A percentile compares a stretch with the other conserved stretches of the same genome.
Evolutionary conservation across 805 yeast species (phyloP).

Genomic region (Monosporozyma servazzii): DNA sequence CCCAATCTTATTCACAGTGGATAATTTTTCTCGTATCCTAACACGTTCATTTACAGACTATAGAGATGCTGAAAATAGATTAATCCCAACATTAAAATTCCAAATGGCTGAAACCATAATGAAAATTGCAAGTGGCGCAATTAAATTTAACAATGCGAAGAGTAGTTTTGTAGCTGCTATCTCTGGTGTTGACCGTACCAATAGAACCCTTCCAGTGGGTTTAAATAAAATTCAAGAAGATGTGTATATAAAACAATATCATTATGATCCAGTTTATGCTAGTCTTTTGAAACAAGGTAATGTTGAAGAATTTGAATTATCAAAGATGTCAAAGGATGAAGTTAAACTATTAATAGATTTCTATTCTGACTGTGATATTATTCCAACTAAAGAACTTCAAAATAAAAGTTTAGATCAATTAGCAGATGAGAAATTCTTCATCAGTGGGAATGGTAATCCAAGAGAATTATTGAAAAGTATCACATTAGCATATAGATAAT

Average conservation of each 20-base stretch:
- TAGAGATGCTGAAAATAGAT: slow-evolving; percentile 44
- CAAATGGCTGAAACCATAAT: slow-evolving; percentile 54
- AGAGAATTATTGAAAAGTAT: slow-evolving; percentile 36
- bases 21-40: slow-evolving; percentile 58
- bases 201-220: slow-evolving; percentile 52
- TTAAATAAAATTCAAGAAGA: slow-evolving; percentile 44
- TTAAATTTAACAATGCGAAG: slow-evolving; percentile 34
- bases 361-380: slow-evolving; percentile 33
- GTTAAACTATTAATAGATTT: slow-evolving; percentile 35
- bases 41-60: slow-evolving; percentile 50
- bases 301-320: slow-evolving; percentile 34
- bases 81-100: slow-evolving; percentile 50
- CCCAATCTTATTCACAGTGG: slow-evolving; percentile 64
- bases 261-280: slow-evolving; percentile 50
- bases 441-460: slow-evolving; percentile 63
- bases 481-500: slow-evolving; percentile 9
- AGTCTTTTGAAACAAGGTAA: slow-evolving; percentile 34
- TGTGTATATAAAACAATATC: slow-evolving; percentile 42
- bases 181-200: slow-evolving; percentile 43
- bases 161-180: slow-evolving; percentile 64
- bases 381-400: slow-evolving; percentile 30
- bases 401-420: slow-evolving; percentile 31
- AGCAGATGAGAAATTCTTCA: slow-evolving; percentile 40
- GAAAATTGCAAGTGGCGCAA: slow-evolving; percentile 44
- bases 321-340: slow-evolving; percentile 39